Evolutionary conservation across 2,329 filamentous ascomycete genomes (phyloP).

Genomic region (Pochonia chlamydosporia): DNA sequence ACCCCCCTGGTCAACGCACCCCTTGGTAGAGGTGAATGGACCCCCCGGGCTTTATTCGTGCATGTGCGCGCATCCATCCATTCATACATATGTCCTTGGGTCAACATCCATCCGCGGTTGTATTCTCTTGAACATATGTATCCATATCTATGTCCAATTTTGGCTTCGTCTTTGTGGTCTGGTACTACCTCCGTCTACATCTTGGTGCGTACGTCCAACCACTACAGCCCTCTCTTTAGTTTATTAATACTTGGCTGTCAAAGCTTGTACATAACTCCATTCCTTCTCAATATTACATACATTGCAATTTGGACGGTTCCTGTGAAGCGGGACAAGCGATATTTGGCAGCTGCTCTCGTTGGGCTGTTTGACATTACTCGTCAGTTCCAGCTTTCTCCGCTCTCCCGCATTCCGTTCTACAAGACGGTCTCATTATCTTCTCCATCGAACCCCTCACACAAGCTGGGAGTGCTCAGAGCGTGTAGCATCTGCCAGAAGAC

Average conservation of each 20-base stretch:
- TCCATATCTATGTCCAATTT: slow-evolving; percentile 4
- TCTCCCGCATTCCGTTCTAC: slow-evolving; percentile 7
- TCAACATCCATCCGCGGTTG: slow-evolving; percentile 3
- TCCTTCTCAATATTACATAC: background rate
- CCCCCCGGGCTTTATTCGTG: slow-evolving; percentile 1
- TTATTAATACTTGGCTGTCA: background rate
- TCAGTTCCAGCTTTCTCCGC: background rate
- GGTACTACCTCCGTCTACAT: slow-evolving; percentile 5
- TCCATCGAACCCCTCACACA: background rate
- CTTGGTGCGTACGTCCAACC: slow-evolving; percentile 1
- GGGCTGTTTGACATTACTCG: background rate
- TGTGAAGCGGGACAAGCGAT: background rate
- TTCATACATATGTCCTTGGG: slow-evolving; percentile 5
- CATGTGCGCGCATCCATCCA: slow-evolving; percentile 6
- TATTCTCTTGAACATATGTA: slow-evolving; percentile 6
- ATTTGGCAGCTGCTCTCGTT: background rate
- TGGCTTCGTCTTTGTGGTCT: background rate
- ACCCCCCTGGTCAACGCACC: slow-evolving; percentile 7
- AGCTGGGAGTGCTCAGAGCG: background rate
- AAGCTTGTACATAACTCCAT: background rate
- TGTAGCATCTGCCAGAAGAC: background rate
- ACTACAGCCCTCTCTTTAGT: background rate
- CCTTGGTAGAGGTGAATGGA: slow-evolving; percentile 3
- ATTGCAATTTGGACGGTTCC: background rate
- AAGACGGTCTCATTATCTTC: slow-evolving; percentile 2